A percentile compares a stretch with the other conserved stretches of the same genome.
These are phyloP conservation scores for Trypanosoma cruzi DNA, from an alignment of 208 protist genomes.

Conservation along the genomic window DNA sequence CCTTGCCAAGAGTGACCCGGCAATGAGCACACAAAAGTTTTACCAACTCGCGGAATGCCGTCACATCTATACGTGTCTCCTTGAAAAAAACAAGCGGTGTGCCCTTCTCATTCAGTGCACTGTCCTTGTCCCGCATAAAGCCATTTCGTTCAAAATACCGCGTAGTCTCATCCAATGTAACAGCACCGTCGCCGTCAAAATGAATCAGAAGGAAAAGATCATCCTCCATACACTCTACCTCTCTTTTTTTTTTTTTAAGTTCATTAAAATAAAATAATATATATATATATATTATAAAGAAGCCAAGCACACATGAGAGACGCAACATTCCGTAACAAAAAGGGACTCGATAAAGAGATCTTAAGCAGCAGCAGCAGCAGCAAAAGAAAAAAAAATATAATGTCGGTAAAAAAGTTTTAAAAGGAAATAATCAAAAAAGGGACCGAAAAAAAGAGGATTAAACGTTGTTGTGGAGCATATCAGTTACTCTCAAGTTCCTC, in stretches of 20 bases:
- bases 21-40: neutral
- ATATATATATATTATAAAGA: too few species aligned
- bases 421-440: too few species aligned
- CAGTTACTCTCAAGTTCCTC: neutral
- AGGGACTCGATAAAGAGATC: too few species aligned
- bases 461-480: too few species aligned
- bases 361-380: too few species aligned
- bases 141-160: slow-evolving; percentile 11
- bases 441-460: too few species aligned
- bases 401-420: too few species aligned
- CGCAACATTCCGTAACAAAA: too few species aligned
- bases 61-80: neutral
- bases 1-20: neutral
- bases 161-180: slow-evolving; percentile 6
- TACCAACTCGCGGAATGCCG: neutral
- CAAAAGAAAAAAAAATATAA: too few species aligned
- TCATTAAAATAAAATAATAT: too few species aligned
- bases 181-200: slow-evolving; percentile 1
- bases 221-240: slow-evolving; percentile 8
- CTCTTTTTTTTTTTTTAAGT: neutral
- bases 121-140: neutral
- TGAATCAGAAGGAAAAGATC: slow-evolving; percentile 23
- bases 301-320: too few species aligned
- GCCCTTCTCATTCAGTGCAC: too few species aligned
- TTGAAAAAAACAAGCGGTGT: neutral